Evolutionary conservation across 176 grass and related monocot genomes (phyloP), one percentile per base, ranked within the genome.

Genomic region (Calamus simplicifolius): DNA sequence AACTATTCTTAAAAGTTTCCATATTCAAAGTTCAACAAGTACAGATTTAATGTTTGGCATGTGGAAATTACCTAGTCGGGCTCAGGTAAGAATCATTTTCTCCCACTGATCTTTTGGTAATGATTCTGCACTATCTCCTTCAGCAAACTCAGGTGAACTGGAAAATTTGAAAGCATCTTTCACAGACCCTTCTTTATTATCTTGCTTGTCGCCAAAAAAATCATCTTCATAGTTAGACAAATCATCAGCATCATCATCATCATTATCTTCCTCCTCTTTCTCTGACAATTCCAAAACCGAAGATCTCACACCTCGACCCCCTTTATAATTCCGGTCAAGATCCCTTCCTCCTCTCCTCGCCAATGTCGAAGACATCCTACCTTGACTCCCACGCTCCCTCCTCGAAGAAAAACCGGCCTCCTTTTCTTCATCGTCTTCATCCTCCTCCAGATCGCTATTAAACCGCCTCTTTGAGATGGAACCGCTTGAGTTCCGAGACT

Each of bases 181-280:
- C 18, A 60, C 27, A 31, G 71, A 28, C 61, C 76, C 75, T 58
- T 82, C 65, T 25, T 51, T 62, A 54, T 77, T 58, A 19, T 26
- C 75, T 49, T 54, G 19, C 57, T 77, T 62, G 14, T 70, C 68
- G 13, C 27, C 75, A 23, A 63, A 73, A 63, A 70, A 25, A 77
- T 68, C 79, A 70, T 87, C 70, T 69, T 84, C 73, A 28, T 74
- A 87, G 25, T 72, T 73, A 15, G 80, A 93, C 61, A 79, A 70
- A 15, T 60, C 67, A 71, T 81, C 80, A 66, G 77, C 77, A 18
- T 67, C 68, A 16, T 77, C 65, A 27, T 57, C 63, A 67, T 78
- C 73, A 54, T 70, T 56, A 57, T 64, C 64, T 17, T 62, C 86
- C 16, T 51, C 49, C 63, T 76, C 86, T 57, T 81, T 78, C 18